These are phyloP conservation scores for Neoboletus subvelutipes DNA, from an alignment of 768 basidiomycete species.

Conservation along the genomic window DNA sequence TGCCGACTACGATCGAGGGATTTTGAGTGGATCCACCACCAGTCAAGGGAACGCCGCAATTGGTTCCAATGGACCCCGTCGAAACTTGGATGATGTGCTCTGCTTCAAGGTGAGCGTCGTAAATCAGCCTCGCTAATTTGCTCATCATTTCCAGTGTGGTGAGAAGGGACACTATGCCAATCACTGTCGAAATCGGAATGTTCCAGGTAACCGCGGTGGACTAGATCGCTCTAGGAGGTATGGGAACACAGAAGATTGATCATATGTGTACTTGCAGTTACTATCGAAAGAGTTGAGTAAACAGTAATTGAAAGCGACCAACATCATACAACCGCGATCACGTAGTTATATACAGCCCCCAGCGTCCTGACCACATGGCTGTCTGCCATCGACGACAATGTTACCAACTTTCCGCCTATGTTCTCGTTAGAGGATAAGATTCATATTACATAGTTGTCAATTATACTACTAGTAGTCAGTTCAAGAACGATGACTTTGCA, in stretches of 20 bases:
- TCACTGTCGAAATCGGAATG: slow-evolving; percentile 86
- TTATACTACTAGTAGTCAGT: too few relatives aligned
- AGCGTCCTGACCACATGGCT: too few relatives aligned
- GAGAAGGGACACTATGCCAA: slow-evolving; percentile 96
- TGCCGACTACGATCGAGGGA: slow-evolving; percentile 66
- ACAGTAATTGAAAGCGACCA: background rate
- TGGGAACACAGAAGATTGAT: slow-evolving; percentile 31
- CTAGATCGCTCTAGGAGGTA: slow-evolving; percentile 49
- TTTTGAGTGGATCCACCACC: slow-evolving; percentile 31
- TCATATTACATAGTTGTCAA: too few relatives aligned
- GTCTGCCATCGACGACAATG: too few relatives aligned
- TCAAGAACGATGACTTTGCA: background rate
- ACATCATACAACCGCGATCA: background rate
- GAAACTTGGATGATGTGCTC: slow-evolving; percentile 80
- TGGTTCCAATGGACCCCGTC: slow-evolving; percentile 45
- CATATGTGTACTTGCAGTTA: background rate
- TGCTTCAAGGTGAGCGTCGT: slow-evolving; percentile 73
- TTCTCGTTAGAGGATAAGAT: too few relatives aligned
- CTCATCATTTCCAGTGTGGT: slow-evolving; percentile 59
- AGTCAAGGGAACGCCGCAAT: slow-evolving; percentile 28
- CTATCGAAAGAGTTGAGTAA: background rate
- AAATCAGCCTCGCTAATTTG: slow-evolving; percentile 1
- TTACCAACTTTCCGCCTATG: too few relatives aligned
- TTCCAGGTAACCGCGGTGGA: slow-evolving; percentile 89
- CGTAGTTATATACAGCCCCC: background rate